These are phyloP conservation scores for Entomortierella lignicola DNA, from an alignment of 192 early-diverging fungal genomes.

Conservation along the genomic window DNA sequence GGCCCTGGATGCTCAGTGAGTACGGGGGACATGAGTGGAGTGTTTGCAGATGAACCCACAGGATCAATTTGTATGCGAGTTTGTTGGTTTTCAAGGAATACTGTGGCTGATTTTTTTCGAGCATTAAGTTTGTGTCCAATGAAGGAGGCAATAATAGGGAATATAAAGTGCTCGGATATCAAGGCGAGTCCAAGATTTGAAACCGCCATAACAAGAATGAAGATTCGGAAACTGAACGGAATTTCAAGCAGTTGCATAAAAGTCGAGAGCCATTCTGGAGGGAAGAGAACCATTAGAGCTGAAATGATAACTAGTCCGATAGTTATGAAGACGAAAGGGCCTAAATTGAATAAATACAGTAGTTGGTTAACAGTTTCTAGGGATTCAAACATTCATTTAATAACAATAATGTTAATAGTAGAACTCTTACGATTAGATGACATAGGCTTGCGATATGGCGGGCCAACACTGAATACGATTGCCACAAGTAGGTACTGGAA, in stretches of 20 bases:
- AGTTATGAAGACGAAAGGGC: slow-evolving; percentile 75
- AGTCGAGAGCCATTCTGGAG: slow-evolving; percentile 58
- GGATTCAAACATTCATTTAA: too few species aligned
- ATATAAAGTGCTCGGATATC: slow-evolving; percentile 53
- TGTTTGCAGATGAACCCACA: background rate
- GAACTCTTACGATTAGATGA: slow-evolving; percentile 87
- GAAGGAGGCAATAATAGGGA: slow-evolving; percentile 43
- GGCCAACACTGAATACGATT: slow-evolving; percentile 93
- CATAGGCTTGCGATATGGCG: slow-evolving; percentile 92
- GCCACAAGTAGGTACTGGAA: slow-evolving; percentile 95
- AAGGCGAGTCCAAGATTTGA: slow-evolving; percentile 64
- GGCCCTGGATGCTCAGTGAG: background rate
- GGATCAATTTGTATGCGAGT: slow-evolving; percentile 4
- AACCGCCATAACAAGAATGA: slow-evolving; percentile 68
- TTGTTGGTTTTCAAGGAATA: too few species aligned
- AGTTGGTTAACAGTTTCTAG: too few species aligned
- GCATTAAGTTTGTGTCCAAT: slow-evolving; percentile 23
- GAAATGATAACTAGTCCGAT: slow-evolving; percentile 62
- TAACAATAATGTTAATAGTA: too few species aligned
- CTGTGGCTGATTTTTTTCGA: background rate
- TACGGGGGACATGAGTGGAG: slow-evolving; percentile 5
- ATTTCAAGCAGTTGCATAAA: slow-evolving; percentile 77
- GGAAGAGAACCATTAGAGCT: slow-evolving; percentile 61
- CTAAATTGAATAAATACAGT: slow-evolving; percentile 18
- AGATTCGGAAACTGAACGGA: slow-evolving; percentile 64